A percentile compares a stretch with the other conserved stretches of the same genome.
These are phyloP conservation scores for Sporothrix humicola DNA, from an alignment of 2,329 filamentous ascomycete genomes.

Conservation along the genomic window DNA sequence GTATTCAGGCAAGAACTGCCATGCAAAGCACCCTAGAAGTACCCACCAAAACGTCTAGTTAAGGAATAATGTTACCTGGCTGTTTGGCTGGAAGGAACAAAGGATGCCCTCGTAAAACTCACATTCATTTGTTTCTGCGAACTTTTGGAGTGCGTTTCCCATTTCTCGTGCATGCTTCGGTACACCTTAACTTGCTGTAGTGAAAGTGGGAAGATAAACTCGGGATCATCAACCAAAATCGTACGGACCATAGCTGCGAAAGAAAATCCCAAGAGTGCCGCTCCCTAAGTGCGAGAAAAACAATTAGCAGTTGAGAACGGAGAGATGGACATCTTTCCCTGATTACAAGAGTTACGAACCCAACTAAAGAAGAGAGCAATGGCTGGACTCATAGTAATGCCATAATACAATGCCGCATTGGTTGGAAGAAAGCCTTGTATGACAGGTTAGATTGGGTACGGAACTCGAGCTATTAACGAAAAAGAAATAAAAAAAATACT, in stretches of 20 bases:
- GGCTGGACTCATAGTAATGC: conserved; percentile 37
- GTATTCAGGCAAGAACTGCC: conserved; percentile 39
- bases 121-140: conserved; percentile 11
- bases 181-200: conserved; percentile 39
- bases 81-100: neutral
- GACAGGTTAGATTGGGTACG: neutral
- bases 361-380: conserved; percentile 38
- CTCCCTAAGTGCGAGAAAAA: conserved; percentile 30
- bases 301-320: neutral
- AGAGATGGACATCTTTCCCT: neutral
- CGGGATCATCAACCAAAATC: conserved; percentile 38
- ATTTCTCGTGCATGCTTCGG: conserved; percentile 37
- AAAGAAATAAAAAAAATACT: neutral
- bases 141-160: conserved; percentile 21
- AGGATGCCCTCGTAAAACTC: neutral
- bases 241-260: conserved; percentile 39
- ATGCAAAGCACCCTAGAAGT: conserved; percentile 32
- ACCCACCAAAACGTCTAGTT: conserved; percentile 34
- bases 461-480: neutral
- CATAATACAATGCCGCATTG: conserved; percentile 38
- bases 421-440: conserved; percentile 45
- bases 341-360: neutral
- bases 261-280: conserved; percentile 37
- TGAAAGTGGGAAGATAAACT: conserved; percentile 38
- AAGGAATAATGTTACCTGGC: neutral